Conservation (phyloP, 192 early-diverging fungal genomes). For the Gonapodya prolifera region DNA sequence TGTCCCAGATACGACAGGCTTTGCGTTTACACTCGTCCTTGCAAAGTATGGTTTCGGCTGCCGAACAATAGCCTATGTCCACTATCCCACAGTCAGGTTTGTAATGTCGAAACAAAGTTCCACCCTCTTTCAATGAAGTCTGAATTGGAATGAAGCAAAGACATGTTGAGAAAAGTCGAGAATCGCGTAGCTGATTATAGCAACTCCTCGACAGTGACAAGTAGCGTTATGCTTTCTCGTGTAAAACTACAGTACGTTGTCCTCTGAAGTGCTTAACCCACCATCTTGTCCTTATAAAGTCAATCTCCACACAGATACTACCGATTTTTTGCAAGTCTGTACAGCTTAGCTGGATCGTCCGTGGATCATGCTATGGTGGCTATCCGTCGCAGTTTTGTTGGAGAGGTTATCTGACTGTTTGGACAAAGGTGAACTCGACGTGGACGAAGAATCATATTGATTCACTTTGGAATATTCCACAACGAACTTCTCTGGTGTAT, state of each 20-base stretch:
- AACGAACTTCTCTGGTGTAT: conserved; percentile 56
- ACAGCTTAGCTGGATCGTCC: conserved; percentile 64
- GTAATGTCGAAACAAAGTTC: conserved; percentile 12
- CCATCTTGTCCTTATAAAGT: neutral
- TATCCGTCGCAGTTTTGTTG: neutral
- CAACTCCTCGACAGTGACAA: conserved; percentile 43
- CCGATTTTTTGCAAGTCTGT: conserved; percentile 54
- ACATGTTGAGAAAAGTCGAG: conserved; percentile 70
- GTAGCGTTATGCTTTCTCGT: conserved; percentile 35
- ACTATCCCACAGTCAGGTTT: conserved; percentile 90
- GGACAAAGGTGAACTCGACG: conserved; percentile 66
- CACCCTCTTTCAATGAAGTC: neutral
- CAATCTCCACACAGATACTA: conserved; percentile 54
- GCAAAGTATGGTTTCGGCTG: conserved; percentile 41
- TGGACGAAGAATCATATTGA: conserved; percentile 93
- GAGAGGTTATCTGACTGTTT: neutral
- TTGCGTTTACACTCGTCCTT: conserved; percentile 85
- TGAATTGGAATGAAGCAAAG: conserved; percentile 36
- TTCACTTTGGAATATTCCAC: conserved; percentile 56
- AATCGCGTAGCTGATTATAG: conserved; percentile 47
- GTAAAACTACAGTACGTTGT: conserved; percentile 43
- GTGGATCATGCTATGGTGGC: conserved; percentile 66
- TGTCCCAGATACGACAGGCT: conserved; percentile 78
- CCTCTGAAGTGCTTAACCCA: neutral
- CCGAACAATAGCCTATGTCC: conserved; percentile 71